phyloP scores from a whole-genome alignment of 805 yeast genomes.

The Wickerhamiella hasegawae region DNA sequence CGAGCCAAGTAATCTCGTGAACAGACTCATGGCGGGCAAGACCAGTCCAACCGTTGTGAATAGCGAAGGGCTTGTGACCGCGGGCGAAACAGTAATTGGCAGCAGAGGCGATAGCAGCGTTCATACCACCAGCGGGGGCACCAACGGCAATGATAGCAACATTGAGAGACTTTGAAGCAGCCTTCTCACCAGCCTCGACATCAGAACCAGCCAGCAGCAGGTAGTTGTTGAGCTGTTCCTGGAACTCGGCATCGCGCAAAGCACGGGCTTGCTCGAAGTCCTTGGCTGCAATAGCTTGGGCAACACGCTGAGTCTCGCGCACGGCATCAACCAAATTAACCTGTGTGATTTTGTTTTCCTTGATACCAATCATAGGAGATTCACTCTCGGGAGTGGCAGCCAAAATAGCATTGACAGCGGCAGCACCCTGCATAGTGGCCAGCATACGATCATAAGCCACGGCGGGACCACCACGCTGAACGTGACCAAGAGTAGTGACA shows the following conservation, averaged over 20 bases:
- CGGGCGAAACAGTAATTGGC: conserved; percentile 73
- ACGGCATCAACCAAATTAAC: conserved; percentile 85
- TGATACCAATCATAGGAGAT: conserved; percentile 83
- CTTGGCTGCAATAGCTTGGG: conserved; percentile 61
- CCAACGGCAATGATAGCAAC: conserved; percentile 86
- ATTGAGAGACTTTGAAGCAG: conserved; percentile 27
- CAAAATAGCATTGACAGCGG: conserved; percentile 86
- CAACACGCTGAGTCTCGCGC: conserved; percentile 71
- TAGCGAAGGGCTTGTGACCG: conserved; percentile 84
- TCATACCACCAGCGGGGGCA: conserved; percentile 96
- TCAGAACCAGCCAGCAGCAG: conserved; percentile 52
- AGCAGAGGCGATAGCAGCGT: conserved; percentile 82
- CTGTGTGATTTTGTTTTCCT: conserved; percentile 74
- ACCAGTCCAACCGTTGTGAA: conserved; percentile 88
- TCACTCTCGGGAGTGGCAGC: conserved; percentile 81
- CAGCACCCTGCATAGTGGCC: conserved; percentile 95
- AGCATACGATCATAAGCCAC: conserved; percentile 84
- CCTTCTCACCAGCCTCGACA: conserved; percentile 42
- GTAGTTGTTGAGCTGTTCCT: conserved; percentile 63
- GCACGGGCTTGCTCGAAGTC: conserved; percentile 79
- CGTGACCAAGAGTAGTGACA: conserved; percentile 91
- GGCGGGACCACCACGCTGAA: conserved; percentile 97
- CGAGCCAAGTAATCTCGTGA: conserved; percentile 59
- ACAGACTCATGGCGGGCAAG: conserved; percentile 80
- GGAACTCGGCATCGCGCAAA: conserved; percentile 75